Evolutionary conservation across 441 rosid species (phyloP).

Genomic region (Biscutella auriculata): DNA sequence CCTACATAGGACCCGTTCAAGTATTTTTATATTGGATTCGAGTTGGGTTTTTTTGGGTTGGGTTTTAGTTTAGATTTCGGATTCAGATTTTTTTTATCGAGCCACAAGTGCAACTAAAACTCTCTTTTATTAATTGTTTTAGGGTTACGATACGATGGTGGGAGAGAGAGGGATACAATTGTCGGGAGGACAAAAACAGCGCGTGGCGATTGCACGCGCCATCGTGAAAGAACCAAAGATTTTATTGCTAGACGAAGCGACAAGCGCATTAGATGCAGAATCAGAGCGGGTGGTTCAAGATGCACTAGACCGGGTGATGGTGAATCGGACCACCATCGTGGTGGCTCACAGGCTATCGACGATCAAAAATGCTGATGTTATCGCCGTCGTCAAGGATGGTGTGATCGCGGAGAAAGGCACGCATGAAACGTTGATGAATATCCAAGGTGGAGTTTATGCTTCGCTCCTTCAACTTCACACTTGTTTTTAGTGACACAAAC

Average conservation of each 20-base stretch:
- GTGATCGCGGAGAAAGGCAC: conserved; percentile 30
- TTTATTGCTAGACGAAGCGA: conserved; percentile 37
- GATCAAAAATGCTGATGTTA: conserved; percentile 27
- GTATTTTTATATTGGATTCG: too few relatives aligned
- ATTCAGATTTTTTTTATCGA: too few relatives aligned
- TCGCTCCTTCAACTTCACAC: conserved; percentile 23
- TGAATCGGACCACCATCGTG: conserved; percentile 27
- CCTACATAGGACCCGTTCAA: too few relatives aligned
- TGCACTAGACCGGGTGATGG: conserved; percentile 29
- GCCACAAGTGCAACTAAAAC: too few relatives aligned
- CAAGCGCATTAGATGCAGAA: conserved; percentile 37
- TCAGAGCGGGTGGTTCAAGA: conserved; percentile 37
- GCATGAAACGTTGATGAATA: conserved; percentile 24
- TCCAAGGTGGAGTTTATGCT: conserved; percentile 24
- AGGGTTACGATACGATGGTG: conserved; percentile 35
- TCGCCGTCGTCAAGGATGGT: conserved; percentile 27
- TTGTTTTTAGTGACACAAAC: not conserved
- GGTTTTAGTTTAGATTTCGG: too few relatives aligned
- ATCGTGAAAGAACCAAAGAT: conserved; percentile 32
- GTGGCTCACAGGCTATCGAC: conserved; percentile 32
- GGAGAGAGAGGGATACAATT: conserved; percentile 38
- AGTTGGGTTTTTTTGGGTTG: too few relatives aligned
- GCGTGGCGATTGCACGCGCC: conserved; percentile 43
- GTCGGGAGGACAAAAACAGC: conserved; percentile 46
- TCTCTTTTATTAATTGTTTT: not conserved